Percentiles rank a stretch among this genome's conserved stretches.
These are phyloP conservation scores for Leavenworthia alabamica DNA, from an alignment of 345 rosid species.

Conservation along the genomic window DNA sequence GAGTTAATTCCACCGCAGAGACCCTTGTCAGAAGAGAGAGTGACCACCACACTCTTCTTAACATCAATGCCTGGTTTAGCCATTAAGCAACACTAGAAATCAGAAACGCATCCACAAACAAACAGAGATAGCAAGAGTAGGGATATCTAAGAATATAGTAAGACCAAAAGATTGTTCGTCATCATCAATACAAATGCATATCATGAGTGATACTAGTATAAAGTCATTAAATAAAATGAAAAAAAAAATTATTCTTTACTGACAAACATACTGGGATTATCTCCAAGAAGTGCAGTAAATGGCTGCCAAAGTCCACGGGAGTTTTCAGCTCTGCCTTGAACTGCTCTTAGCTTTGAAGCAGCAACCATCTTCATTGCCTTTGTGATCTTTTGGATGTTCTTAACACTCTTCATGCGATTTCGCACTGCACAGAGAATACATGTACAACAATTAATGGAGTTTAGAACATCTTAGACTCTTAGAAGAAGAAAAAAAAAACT, in stretches of 20 bases:
- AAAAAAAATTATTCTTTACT: background rate
- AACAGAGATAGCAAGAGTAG: background rate
- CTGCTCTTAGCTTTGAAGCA: slow-evolving; percentile 87
- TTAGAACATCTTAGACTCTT: background rate
- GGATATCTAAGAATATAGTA: background rate
- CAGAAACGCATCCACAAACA: background rate
- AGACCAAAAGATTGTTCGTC: background rate
- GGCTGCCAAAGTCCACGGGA: slow-evolving; percentile 99
- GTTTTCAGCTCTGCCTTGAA: slow-evolving; percentile 80
- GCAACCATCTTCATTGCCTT: slow-evolving; percentile 99
- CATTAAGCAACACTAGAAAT: slow-evolving; percentile 4
- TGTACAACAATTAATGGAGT: background rate
- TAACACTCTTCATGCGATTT: slow-evolving; percentile 97
- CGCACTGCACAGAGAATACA: slow-evolving; percentile 54
- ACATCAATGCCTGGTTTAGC: slow-evolving; percentile 63
- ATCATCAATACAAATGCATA: slow-evolving; percentile 1
- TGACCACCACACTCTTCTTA: slow-evolving; percentile 88
- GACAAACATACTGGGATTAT: slow-evolving; percentile 35
- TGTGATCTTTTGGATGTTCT: slow-evolving; percentile 92
- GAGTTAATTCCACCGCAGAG: slow-evolving; percentile 99
- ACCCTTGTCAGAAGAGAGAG: slow-evolving; percentile 94
- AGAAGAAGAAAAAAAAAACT: background rate
- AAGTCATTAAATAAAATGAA: background rate
- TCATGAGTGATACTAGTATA: background rate
- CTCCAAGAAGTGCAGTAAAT: slow-evolving; percentile 43